phyloP scores from a whole-genome alignment of 2,329 filamentous ascomycete genomes.

The Graphiopsis chlorocephala region DNA sequence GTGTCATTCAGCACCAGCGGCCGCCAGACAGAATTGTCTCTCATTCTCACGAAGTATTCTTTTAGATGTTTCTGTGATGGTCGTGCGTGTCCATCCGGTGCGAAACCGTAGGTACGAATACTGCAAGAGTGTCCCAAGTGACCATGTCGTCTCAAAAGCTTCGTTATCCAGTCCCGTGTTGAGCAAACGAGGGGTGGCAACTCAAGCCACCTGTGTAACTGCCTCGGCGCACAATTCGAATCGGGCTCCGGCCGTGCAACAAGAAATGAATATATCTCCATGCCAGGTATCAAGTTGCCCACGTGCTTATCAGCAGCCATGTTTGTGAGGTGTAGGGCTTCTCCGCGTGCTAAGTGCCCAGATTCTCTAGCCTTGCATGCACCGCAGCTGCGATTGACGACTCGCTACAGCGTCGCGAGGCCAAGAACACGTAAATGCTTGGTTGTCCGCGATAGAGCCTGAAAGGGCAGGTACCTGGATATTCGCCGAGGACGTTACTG shows the following conservation, averaged over 20 bases:
- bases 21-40: no score
- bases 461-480: slow-evolving; percentile 6
- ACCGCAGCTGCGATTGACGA: not conserved
- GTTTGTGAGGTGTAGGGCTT: not conserved
- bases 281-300: not conserved
- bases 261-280: not conserved
- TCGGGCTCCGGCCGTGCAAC: not conserved
- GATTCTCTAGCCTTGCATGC: slow-evolving; percentile 1
- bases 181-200: not conserved
- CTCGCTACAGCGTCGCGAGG: not conserved
- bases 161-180: not conserved
- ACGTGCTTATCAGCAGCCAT: slow-evolving; percentile 4
- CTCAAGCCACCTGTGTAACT: not conserved
- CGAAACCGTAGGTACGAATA: not conserved
- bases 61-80: no score
- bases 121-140: no score
- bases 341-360: slow-evolving; percentile 4
- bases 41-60: no score
- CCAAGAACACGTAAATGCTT: slow-evolving; percentile 8
- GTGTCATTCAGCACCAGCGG: no score
- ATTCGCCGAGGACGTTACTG: not conserved
- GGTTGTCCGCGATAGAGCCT: not conserved
- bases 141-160: not conserved
- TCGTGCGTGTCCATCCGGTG: no score
- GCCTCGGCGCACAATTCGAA: not conserved